Conservation (phyloP, 495 filamentous ascomycete genomes). For the Talaromyces ruber region DNA sequence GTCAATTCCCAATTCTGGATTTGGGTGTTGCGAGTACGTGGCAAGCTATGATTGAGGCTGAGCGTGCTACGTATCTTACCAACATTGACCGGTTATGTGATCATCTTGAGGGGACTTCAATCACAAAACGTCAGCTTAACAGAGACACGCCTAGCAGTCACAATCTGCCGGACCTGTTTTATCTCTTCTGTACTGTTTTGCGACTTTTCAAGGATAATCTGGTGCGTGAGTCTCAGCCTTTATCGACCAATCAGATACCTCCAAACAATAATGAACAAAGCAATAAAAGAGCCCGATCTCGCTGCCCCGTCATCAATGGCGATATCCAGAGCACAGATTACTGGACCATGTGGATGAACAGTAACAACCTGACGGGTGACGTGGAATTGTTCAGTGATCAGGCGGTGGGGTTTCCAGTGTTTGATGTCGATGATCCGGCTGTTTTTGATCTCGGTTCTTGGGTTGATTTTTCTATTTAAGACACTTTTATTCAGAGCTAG, state of each 20-base stretch:
- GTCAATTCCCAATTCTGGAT: not conserved
- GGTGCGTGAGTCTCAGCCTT: not conserved
- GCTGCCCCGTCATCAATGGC: conserved; percentile 1
- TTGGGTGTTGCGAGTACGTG: not conserved
- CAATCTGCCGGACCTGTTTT: not conserved
- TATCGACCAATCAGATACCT: not conserved
- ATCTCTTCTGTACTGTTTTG: not conserved
- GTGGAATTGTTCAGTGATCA: not conserved
- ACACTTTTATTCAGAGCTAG: not conserved
- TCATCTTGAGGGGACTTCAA: not conserved
- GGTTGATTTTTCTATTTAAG: not conserved
- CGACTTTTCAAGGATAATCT: not conserved
- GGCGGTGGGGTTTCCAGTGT: not conserved
- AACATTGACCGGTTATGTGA: not conserved
- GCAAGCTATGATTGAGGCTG: not conserved
- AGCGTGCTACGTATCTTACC: not conserved
- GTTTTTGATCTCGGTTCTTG: conserved; percentile 2
- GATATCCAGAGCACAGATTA: conserved; percentile 2
- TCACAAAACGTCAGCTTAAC: not conserved
- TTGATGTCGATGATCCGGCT: not conserved
- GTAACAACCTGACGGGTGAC: not conserved
- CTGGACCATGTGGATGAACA: conserved; percentile 1
- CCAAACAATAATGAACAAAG: not conserved
- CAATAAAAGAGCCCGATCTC: not conserved
- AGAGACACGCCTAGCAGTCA: not conserved